Evolutionary conservation across 805 yeast genomes (phyloP).

Genomic region (Groenewaldozyma tartarivorans): DNA sequence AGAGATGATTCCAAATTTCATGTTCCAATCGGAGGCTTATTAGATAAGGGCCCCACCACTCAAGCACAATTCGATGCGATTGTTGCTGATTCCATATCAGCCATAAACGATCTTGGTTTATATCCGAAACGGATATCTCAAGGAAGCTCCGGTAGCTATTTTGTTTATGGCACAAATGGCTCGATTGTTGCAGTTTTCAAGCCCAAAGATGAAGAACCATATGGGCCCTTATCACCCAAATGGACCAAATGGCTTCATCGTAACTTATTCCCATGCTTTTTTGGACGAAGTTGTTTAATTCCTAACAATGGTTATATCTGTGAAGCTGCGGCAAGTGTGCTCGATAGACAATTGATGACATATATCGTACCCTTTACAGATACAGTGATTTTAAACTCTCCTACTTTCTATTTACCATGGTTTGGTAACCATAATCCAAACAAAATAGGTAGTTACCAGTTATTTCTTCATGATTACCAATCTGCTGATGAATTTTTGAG

Average conservation of each 20-base stretch:
- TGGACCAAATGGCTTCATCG: conserved; percentile 76
- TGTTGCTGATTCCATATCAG: conserved; percentile 35
- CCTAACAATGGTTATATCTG: conserved; percentile 66
- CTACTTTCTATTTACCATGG: conserved; percentile 42
- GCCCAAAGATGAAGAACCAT: conserved; percentile 75
- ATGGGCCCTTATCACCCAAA: conserved; percentile 68
- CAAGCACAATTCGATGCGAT: conserved; percentile 29
- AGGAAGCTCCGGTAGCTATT: conserved; percentile 68
- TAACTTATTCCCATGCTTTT: conserved; percentile 67
- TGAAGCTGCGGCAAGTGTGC: conserved; percentile 61
- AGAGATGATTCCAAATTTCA: conserved; percentile 25
- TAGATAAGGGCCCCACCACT: conserved; percentile 23
- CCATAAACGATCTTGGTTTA: conserved; percentile 36
- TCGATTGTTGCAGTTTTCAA: conserved; percentile 54
- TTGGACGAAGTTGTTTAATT: conserved; percentile 62
- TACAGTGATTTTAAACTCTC: conserved; percentile 40
- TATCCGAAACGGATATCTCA: conserved; percentile 46
- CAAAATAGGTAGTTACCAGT: conserved; percentile 61
- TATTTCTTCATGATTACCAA: conserved; percentile 47
- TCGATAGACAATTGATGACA: conserved; percentile 51
- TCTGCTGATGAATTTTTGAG: conserved; percentile 54
- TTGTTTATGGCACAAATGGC: conserved; percentile 33
- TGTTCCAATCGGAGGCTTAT: conserved; percentile 25
- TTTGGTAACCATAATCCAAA: conserved; percentile 36
- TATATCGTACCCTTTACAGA: conserved; percentile 60